phyloP scores from a whole-genome alignment of 306 rosid species.

The Lotus japonicus region DNA sequence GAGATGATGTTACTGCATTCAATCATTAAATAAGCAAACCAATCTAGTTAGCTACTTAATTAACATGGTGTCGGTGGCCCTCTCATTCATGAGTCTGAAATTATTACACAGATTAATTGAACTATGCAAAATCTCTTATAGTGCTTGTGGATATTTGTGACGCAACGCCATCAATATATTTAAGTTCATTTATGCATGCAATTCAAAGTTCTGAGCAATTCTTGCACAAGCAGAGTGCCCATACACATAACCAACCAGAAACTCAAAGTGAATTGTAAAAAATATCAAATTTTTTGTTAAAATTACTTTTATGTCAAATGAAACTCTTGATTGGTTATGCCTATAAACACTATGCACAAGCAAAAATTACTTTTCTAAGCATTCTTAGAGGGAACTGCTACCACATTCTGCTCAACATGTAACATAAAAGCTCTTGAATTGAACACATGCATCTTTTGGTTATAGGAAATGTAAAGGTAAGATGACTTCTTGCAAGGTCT shows the following conservation, averaged over 20 bases:
- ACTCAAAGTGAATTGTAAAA: too few relatives aligned
- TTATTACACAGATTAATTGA: background rate
- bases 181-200: too few relatives aligned
- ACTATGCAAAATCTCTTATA: background rate
- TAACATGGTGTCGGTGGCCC: background rate
- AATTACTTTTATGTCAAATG: too few relatives aligned
- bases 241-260: too few relatives aligned
- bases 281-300: too few relatives aligned
- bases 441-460: background rate
- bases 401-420: background rate
- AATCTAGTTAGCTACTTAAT: conserved; percentile 1
- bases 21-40: background rate
- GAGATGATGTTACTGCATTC: background rate
- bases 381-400: background rate
- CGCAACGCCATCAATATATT: background rate
- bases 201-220: too few relatives aligned
- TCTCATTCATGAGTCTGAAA: background rate
- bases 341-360: background rate
- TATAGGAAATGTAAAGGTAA: conserved; percentile 10
- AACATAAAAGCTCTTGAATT: background rate
- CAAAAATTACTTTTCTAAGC: background rate
- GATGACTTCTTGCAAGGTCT: conserved; percentile 28
- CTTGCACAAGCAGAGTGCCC: too few relatives aligned
- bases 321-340: too few relatives aligned
- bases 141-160: background rate